Base-by-base conservation (phyloP, 805 yeast genomes). In the Myxozyma sirexii region DNA sequence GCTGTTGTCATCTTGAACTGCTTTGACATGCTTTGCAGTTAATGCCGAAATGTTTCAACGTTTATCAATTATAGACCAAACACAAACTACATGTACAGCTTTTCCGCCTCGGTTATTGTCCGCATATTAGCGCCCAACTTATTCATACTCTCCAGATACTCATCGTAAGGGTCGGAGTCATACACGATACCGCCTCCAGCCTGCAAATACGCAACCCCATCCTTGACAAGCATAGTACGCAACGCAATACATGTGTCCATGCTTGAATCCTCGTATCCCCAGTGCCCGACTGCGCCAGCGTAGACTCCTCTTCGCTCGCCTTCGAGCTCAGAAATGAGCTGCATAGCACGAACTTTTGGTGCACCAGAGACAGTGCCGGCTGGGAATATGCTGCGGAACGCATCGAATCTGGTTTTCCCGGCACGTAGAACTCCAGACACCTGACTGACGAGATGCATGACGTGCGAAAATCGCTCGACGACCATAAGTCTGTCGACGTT, bases 291-390 rank as follows among this genome's bases (percentile, higher is more conserved):
- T 1, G 99, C 99, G 63, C 99, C 99, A 0, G 99, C 99, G 71
- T 94, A 94, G 7, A 93, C 92, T 47, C 98, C 99, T 71, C 99
- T 81, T 70, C 90, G 90, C 72, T 93, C 98, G 62, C 83, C 81
- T 72, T 94, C 99, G 49, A 93, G 77, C 72, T 90, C 96, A 19
- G 88, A 87, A 68, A 94, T 90, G 45, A 94, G 79, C 74, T 92
- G 96, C 98, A 94, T 94, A 8, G 99, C 99, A 69, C 83, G 84
- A 43, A 94, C 96, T 75, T 94, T 94, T 57, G 99, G 99, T 1
- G 99, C 98, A 41, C 99, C 99, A 57, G 96, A 86, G 12, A 93
- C 98, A 1, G 99, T 94, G 45, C 99, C 99, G 0, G 99, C 99
- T 21, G 99, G 99, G 84, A 94, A 94, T 56, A 94, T 90, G 2